These are phyloP conservation scores for Sporothrix brasiliensis DNA, from an alignment of 2,329 filamentous ascomycete genomes.

Conservation along the genomic window DNA sequence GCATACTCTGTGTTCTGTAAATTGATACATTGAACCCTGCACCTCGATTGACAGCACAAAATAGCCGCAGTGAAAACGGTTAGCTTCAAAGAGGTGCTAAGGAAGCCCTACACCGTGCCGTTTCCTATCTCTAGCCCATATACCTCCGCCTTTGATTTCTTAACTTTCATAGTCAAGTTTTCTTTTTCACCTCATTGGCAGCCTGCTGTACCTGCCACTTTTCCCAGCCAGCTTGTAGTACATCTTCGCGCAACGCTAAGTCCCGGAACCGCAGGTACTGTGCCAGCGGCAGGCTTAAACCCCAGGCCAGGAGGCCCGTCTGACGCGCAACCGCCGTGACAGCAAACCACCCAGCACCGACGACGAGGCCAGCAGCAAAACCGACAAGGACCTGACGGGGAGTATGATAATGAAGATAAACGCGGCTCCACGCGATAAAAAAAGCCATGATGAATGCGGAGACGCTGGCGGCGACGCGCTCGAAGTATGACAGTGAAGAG, in stretches of 20 bases:
- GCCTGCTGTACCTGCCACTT: conserved; percentile 70
- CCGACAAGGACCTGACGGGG: conserved; percentile 84
- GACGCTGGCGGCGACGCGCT: conserved; percentile 60
- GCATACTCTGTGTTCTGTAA: not conserved
- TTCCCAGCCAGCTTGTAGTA: conserved; percentile 91
- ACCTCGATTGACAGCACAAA: not conserved
- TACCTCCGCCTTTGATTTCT: not conserved
- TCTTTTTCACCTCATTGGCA: conserved; percentile 43
- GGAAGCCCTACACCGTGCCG: not conserved
- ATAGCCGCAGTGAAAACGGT: not conserved
- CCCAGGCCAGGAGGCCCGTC: conserved; percentile 72
- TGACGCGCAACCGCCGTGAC: conserved; percentile 68
- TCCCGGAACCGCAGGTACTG: conserved; percentile 76
- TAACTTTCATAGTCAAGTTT: conserved; percentile 38
- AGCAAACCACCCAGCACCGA: conserved; percentile 77
- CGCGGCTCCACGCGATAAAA: conserved; percentile 75
- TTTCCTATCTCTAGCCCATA: not conserved
- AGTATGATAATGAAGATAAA: conserved; percentile 94
- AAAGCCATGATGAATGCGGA: conserved; percentile 64
- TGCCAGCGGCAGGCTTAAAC: conserved; percentile 65
- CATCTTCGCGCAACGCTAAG: conserved; percentile 81
- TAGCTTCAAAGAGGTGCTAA: no score
- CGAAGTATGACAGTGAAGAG: conserved; percentile 47
- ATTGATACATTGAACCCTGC: not conserved
- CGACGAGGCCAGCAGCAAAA: conserved; percentile 67